phyloP scores from a whole-genome alignment of 1,139 yeast species.

The Casaregolazyma lundiana region DNA sequence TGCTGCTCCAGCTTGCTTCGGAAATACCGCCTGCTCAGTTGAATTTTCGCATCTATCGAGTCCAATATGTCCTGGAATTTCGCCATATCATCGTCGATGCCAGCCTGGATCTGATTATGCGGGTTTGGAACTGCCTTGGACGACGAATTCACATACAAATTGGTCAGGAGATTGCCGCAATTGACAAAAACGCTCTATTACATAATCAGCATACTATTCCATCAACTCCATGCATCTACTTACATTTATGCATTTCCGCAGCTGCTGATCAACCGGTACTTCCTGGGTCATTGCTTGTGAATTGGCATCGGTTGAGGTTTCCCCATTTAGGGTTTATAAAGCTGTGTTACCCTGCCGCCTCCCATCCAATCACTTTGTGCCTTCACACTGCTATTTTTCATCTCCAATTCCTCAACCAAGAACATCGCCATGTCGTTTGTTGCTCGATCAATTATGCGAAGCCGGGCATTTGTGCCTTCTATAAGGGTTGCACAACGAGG shows the following conservation, averaged over 20 bases:
- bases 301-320: background rate
- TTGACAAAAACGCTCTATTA: conserved; percentile 20
- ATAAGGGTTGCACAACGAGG: conserved; percentile 66
- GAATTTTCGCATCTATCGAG: conserved; percentile 24
- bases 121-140: conserved; percentile 27
- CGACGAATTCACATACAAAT: conserved; percentile 19
- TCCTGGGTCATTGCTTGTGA: background rate
- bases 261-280: conserved; percentile 12
- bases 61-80: conserved; percentile 24
- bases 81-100: conserved; percentile 23
- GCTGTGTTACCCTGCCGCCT: conserved; percentile 3
- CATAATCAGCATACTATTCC: background rate
- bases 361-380: conserved; percentile 8
- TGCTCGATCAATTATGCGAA: conserved; percentile 25
- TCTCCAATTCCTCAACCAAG: background rate
- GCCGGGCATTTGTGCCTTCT: conserved; percentile 46
- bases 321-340: background rate
- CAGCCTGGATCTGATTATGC: conserved; percentile 22
- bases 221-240: conserved; percentile 1
- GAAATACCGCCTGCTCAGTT: conserved; percentile 19
- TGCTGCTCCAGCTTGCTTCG: conserved; percentile 13
- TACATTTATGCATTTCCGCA: conserved; percentile 13
- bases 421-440: conserved; percentile 16
- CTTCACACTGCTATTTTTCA: conserved; percentile 1
- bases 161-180: conserved; percentile 25